Percentiles rank a stretch among this genome's conserved stretches.
These are phyloP conservation scores for Vanrija humicola DNA, from an alignment of 1,284 basidiomycete species.

Conservation along the genomic window DNA sequence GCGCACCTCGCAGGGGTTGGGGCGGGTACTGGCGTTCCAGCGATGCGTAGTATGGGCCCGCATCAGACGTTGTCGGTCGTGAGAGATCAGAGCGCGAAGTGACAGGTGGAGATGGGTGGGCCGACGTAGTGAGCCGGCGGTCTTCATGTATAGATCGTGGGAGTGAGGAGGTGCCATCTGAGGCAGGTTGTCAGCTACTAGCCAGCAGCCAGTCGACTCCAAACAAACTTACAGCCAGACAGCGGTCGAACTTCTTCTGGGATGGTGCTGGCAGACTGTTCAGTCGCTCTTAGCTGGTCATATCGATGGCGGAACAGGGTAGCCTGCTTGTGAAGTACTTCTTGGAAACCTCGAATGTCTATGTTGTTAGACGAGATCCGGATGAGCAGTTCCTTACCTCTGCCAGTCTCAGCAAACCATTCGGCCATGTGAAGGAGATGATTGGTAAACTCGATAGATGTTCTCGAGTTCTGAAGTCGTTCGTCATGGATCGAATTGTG, in stretches of 20 bases:
- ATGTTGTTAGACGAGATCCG: background rate
- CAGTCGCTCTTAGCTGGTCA: background rate
- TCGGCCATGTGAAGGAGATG: slow-evolving; percentile 34
- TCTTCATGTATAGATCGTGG: background rate
- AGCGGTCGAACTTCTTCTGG: too few relatives aligned
- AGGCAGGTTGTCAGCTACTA: background rate
- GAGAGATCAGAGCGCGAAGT: background rate
- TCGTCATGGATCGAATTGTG: slow-evolving; percentile 28
- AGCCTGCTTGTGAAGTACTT: slow-evolving; percentile 1
- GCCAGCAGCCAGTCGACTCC: too few relatives aligned
- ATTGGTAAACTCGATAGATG: slow-evolving; percentile 28
- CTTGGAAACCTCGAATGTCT: background rate
- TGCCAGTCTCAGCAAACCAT: slow-evolving; percentile 16
- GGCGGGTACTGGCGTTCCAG: background rate
- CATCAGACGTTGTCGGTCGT: background rate
- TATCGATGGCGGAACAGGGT: background rate
- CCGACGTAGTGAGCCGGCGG: background rate
- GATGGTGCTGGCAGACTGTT: too few relatives aligned
- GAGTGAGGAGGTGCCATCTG: background rate
- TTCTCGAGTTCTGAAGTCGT: slow-evolving; percentile 29
- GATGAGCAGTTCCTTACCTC: background rate
- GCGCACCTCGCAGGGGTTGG: background rate
- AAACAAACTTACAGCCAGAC: too few relatives aligned
- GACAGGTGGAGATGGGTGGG: background rate
- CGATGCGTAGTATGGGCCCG: background rate